Base-by-base conservation (phyloP, 164 flowering plant species). In the Saururus chinensis region DNA sequence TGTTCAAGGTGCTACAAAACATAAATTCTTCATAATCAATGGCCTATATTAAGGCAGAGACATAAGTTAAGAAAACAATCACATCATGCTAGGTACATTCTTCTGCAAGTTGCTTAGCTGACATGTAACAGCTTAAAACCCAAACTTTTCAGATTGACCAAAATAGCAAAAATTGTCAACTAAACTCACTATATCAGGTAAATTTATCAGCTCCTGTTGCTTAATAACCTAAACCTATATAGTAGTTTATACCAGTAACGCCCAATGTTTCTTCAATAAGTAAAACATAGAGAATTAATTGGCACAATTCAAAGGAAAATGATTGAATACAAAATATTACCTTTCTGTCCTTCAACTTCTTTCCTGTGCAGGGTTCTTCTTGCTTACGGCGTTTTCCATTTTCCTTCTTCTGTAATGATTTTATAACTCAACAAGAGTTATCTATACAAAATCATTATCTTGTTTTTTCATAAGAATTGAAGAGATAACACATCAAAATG, bases 341-440 rank as follows among this genome's bases (percentile, higher is more conserved):
- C 98, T 84, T 92, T 70, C 86, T 69, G 53, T 71, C 76, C 62
- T 74, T 80, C 59, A 71, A 65, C 76, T 84, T 87, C 77, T 79
- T 89, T 53, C 93, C 97, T 16, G 66, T 25, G 65, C 60, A 68
- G 53, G 58, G 68, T 26, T 89, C 93, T 68, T 89, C 95, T 42
- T 71, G 83, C 77, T 92, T 92, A 64, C 98, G 82, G 60, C 97
- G 83, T 66, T 92, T 92, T 68, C 93, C 75, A 52, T 25, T 66
- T 45, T 75, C 70, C 66, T 66, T 73, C 74, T 76, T 76, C 76
- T 76, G 64, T 9, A 40, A 2, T 45, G 49, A 17, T 45, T 45
- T 17, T 12, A 45, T 2, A 12, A 12, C 11, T 45, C 14, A 30
- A 6, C 6, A 6, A 30, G 37, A 2, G 37, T 30, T 30, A 30